Evolutionary conservation across 2,329 filamentous ascomycete genomes (phyloP).

Genomic region (Neonectria coccinea): DNA sequence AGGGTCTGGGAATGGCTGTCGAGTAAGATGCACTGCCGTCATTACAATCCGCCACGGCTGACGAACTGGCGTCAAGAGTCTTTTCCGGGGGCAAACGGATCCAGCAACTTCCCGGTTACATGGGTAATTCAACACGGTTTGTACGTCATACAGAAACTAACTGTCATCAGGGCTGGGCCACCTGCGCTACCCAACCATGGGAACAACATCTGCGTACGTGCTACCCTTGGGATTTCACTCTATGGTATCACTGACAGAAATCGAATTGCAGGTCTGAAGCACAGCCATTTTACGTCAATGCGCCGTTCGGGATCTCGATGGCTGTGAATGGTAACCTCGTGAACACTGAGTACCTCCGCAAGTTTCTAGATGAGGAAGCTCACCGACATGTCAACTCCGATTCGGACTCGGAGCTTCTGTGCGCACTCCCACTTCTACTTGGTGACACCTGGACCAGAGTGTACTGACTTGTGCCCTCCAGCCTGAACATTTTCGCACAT

Average conservation of each 20-base stretch:
- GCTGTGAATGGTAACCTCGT: slow-evolving; percentile 91
- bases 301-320: slow-evolving; percentile 83
- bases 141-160: slow-evolving; percentile 24
- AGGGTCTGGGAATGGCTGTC: slow-evolving; percentile 83
- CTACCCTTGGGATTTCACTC: not conserved
- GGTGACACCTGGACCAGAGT: slow-evolving; percentile 8
- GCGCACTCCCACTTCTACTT: slow-evolving; percentile 65
- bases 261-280: slow-evolving; percentile 71
- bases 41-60: too few species aligned
- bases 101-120: slow-evolving; percentile 72
- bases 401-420: slow-evolving; percentile 77
- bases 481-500: slow-evolving; percentile 87
- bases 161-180: slow-evolving; percentile 69
- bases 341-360: slow-evolving; percentile 75
- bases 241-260: slow-evolving; percentile 49
- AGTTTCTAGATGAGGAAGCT: slow-evolving; percentile 79
- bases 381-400: slow-evolving; percentile 92
- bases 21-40: too few species aligned
- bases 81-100: slow-evolving; percentile 58
- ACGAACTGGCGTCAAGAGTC: too few species aligned
- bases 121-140: slow-evolving; percentile 63
- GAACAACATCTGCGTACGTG: slow-evolving; percentile 70
- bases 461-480: slow-evolving; percentile 21
- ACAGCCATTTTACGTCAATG: slow-evolving; percentile 40
- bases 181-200: slow-evolving; percentile 89